Conservation (phyloP, 129 eudicot genomes). For the Chrysanthemum makinoi region DNA sequence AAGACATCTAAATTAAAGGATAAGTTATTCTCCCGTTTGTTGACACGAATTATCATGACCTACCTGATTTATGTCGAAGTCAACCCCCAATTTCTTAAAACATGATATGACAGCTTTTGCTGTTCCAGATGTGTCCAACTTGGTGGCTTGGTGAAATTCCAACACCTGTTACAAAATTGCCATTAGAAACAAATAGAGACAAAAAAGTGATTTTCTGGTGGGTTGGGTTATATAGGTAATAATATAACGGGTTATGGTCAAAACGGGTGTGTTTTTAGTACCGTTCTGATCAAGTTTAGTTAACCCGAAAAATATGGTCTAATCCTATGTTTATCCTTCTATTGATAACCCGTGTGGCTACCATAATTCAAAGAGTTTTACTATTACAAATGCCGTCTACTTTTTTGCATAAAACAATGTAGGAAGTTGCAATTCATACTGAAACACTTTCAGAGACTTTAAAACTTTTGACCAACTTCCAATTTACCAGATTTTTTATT, state of each 20-base stretch:
- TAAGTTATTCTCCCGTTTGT: background rate
- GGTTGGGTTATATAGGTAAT: background rate
- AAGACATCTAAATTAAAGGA: background rate
- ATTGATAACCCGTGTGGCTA: background rate
- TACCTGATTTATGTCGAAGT: slow-evolving; percentile 69
- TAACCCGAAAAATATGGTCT: background rate
- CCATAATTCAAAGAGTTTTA: background rate
- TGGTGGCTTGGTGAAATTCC: slow-evolving; percentile 88
- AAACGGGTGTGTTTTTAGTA: background rate
- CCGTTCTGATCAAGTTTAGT: background rate
- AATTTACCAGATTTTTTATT: background rate
- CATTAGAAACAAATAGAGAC: background rate
- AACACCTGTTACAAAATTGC: slow-evolving; percentile 45
- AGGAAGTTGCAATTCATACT: too few species aligned
- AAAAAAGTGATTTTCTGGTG: background rate
- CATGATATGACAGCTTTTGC: slow-evolving; percentile 95
- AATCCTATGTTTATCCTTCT: background rate
- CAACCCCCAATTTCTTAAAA: slow-evolving; percentile 83
- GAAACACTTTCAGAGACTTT: background rate
- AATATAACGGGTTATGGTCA: background rate
- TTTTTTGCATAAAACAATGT: too few species aligned
- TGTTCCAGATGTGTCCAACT: slow-evolving; percentile 89
- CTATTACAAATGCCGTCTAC: too few species aligned
- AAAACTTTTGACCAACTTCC: background rate
- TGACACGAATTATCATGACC: slow-evolving; percentile 3